These are phyloP conservation scores for Zizania latifolia DNA, from an alignment of 176 grass and related monocot genomes.

Conservation along the genomic window DNA sequence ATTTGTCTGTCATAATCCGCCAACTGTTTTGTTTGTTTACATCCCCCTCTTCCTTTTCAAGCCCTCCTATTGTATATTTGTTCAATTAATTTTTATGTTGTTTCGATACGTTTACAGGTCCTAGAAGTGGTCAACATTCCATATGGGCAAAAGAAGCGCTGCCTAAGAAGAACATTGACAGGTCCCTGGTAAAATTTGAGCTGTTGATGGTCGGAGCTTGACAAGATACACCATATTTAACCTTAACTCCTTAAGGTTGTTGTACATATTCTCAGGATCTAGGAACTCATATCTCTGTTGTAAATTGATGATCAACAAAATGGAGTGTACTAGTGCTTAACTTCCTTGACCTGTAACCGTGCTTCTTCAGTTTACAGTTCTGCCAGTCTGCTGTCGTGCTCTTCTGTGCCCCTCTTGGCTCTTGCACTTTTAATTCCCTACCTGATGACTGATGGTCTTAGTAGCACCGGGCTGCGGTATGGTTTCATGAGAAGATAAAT, in stretches of 20 bases:
- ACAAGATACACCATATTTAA: constrained; percentile 32
- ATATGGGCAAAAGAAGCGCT: constrained; percentile 50
- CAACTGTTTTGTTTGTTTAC: not conserved
- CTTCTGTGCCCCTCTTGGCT: not conserved
- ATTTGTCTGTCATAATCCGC: not conserved
- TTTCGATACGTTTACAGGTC: constrained; percentile 39
- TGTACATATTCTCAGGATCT: constrained; percentile 43
- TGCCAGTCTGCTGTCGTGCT: not conserved
- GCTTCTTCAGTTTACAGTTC: not conserved
- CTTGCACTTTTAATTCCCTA: not conserved
- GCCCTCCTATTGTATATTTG: not conserved
- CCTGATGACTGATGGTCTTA: not conserved
- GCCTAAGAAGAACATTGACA: constrained; percentile 69
- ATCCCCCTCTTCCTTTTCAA: not conserved
- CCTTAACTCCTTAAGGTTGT: constrained; percentile 21
- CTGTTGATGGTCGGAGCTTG: not conserved
- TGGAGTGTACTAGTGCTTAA: constrained; percentile 24
- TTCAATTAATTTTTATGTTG: not conserved
- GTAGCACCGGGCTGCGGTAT: too few relatives aligned
- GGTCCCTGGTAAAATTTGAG: constrained; percentile 58
- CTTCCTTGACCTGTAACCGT: not conserved
- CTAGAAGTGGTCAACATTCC: constrained; percentile 41
- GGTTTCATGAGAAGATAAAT: too few relatives aligned
- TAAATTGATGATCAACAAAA: constrained; percentile 35
- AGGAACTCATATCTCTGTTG: constrained; percentile 26